Conservation (phyloP, 2,329 filamentous ascomycete species). For the Fusarium xyrophilum region DNA sequence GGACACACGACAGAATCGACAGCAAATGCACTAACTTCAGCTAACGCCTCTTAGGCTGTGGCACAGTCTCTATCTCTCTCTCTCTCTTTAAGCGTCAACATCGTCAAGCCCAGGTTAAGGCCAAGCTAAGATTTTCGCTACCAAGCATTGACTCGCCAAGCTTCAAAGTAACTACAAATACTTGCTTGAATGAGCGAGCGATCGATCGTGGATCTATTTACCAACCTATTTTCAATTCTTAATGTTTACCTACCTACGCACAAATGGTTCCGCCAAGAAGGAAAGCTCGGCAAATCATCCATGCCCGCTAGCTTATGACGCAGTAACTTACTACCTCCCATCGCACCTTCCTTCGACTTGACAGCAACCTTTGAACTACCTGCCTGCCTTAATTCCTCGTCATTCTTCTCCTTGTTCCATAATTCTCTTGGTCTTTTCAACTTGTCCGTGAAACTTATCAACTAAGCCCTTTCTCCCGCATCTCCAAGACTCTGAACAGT, state of each 20-base stretch:
- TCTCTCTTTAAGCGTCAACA: neutral
- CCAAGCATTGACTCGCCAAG: conserved; percentile 28
- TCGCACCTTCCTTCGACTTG: conserved; percentile 6
- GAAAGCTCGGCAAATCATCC: conserved; percentile 34
- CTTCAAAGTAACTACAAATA: conserved; percentile 7
- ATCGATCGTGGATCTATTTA: conserved; percentile 18
- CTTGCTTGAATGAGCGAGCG: conserved; percentile 15
- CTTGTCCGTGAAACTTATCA: neutral
- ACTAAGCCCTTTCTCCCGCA: conserved; percentile 6
- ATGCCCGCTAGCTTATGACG: conserved; percentile 34
- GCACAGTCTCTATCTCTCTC: neutral
- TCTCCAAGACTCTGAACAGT: conserved; percentile 1
- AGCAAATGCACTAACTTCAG: conserved; percentile 11
- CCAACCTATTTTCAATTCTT: neutral
- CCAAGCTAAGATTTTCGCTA: conserved; percentile 13
- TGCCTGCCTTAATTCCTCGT: neutral
- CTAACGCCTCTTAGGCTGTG: conserved; percentile 17
- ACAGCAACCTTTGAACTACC: neutral
- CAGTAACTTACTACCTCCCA: conserved; percentile 33
- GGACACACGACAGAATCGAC: neutral
- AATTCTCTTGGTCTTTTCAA: conserved; percentile 2
- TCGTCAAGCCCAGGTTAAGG: neutral
- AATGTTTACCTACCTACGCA: neutral
- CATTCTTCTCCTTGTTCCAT: neutral
- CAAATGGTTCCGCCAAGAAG: conserved; percentile 35